These are phyloP conservation scores for Juglanconis oblonga DNA, from an alignment of 2,329 filamentous ascomycete genomes.

Conservation along the genomic window DNA sequence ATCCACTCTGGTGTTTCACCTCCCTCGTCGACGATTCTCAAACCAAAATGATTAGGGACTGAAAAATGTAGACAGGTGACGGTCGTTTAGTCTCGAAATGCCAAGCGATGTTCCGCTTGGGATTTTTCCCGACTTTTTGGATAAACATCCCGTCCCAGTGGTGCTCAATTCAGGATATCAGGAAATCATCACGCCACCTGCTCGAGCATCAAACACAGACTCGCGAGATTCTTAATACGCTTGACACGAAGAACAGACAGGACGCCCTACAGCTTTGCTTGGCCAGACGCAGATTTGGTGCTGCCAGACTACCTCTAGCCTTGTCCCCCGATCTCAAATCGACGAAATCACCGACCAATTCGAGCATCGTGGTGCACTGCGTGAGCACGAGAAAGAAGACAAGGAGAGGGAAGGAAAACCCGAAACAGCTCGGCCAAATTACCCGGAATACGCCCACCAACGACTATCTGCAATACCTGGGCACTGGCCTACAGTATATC, in stretches of 20 bases:
- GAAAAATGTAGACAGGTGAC: not conserved
- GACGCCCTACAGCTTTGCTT: not conserved
- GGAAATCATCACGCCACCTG: not conserved
- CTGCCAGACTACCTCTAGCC: not conserved
- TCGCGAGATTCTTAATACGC: not conserved
- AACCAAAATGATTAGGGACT: not conserved
- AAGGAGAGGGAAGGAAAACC: not conserved
- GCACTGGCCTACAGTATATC: not conserved
- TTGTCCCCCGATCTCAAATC: not conserved
- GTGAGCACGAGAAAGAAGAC: not conserved
- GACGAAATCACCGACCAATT: not conserved
- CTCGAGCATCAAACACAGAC: not conserved
- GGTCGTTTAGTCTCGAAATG: not conserved
- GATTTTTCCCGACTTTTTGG: not conserved
- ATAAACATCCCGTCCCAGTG: not conserved
- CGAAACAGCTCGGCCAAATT: not conserved
- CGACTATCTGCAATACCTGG: not conserved
- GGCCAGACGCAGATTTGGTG: not conserved
- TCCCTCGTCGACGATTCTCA: not conserved
- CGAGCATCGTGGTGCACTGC: too few species aligned
- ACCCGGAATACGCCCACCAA: not conserved
- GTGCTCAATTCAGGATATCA: not conserved
- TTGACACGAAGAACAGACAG: not conserved
- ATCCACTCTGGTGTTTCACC: not conserved
- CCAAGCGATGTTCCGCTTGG: not conserved